Evolutionary conservation across 148 eudicot genomes (phyloP).

Genomic region (Cornus suecica): DNA sequence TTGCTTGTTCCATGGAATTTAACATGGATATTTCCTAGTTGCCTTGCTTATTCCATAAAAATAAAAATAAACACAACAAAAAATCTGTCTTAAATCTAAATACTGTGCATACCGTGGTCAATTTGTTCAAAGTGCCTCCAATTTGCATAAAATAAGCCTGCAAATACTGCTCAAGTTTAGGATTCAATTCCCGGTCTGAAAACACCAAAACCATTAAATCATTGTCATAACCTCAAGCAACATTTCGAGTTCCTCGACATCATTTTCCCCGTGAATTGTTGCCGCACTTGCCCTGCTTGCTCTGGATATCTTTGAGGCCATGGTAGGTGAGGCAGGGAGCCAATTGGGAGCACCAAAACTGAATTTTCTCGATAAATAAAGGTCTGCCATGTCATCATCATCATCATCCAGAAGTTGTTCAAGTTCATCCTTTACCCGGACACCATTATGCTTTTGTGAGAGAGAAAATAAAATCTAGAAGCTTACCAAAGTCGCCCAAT

Average conservation of each 20-base stretch:
- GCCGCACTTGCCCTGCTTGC: conserved; percentile 54
- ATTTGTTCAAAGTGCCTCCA: conserved; percentile 73
- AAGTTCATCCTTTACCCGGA: conserved; percentile 77
- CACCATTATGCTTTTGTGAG: background rate
- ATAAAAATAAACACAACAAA: no score
- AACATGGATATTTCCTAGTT: background rate
- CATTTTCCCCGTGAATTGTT: conserved; percentile 41
- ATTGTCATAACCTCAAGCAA: conserved; percentile 59
- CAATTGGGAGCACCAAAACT: conserved; percentile 36
- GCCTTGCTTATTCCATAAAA: background rate
- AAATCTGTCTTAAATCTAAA: background rate
- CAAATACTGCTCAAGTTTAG: conserved; percentile 9
- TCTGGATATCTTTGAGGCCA: conserved; percentile 49
- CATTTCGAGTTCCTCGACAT: conserved; percentile 91
- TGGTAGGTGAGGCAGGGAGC: conserved; percentile 52
- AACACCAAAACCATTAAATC: background rate
- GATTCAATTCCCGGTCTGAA: background rate
- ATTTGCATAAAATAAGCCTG: conserved; percentile 89
- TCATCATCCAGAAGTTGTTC: conserved; percentile 85
- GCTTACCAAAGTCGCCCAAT: background rate
- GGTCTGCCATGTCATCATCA: conserved; percentile 85
- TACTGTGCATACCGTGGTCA: conserved; percentile 54
- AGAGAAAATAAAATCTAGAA: background rate
- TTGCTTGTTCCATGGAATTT: background rate
- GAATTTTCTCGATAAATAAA: conserved; percentile 66